Conservation (phyloP, 495 filamentous ascomycete species). For the Arthonia radiata region DNA sequence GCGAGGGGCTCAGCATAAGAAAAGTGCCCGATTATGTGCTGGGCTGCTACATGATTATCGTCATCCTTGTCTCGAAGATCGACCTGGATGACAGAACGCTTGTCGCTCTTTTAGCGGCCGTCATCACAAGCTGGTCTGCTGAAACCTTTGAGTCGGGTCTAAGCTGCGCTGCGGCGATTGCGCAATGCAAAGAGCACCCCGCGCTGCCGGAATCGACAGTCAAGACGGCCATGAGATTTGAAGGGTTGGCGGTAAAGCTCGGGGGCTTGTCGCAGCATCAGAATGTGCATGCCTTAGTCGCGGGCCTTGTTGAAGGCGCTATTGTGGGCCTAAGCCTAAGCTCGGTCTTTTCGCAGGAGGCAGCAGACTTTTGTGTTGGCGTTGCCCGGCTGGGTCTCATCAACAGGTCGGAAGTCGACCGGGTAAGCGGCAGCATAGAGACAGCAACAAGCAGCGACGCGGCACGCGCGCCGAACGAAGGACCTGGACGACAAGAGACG, state of each 20-base stretch:
- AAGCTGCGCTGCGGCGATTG: constrained; percentile 53
- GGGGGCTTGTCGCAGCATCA: constrained; percentile 36
- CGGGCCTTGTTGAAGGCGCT: no score
- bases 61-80: constrained; percentile 61
- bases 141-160: constrained; percentile 51
- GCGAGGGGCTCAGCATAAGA: constrained; percentile 47
- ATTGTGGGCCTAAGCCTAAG: no score
- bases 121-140: constrained; percentile 45
- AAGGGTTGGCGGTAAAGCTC: constrained; percentile 30
- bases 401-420: no score
- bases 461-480: no score
- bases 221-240: constrained; percentile 39
- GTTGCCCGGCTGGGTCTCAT: no score
- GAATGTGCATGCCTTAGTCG: no score
- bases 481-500: no score
- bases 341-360: no score
- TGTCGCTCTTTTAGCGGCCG: constrained; percentile 60
- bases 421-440: no score
- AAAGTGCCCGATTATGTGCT: constrained; percentile 50
- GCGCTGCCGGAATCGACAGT: constrained; percentile 38
- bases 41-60: constrained; percentile 72
- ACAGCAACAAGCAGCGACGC: no score
- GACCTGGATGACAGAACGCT: constrained; percentile 49
- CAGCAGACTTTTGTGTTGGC: no score
- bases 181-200: constrained; percentile 35